Evolutionary conservation across 2,329 filamentous ascomycete genomes (phyloP).

Genomic region (Emmonsia crescens): DNA sequence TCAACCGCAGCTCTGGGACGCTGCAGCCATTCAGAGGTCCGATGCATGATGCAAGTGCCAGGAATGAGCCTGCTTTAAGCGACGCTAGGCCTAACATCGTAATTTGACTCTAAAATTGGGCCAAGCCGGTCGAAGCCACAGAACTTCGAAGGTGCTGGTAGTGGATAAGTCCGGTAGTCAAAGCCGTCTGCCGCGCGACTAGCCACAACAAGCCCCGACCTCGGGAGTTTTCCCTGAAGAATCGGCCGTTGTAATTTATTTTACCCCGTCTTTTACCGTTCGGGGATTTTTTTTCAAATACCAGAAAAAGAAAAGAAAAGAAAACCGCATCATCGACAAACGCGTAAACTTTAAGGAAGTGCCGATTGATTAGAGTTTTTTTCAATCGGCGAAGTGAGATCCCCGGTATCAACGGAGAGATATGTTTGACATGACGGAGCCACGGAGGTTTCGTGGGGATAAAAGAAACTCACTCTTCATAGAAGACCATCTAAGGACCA

Average conservation of each 20-base stretch:
- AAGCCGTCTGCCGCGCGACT: constrained; percentile 7
- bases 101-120: neutral
- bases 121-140: neutral
- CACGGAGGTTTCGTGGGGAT: too few species aligned
- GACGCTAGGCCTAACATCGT: neutral
- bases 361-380: neutral
- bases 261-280: neutral
- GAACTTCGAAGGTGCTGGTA: neutral
- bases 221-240: neutral
- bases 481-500: neutral
- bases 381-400: neutral
- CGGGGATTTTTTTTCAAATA: neutral
- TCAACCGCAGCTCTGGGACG: constrained; percentile 3
- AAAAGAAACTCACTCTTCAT: neutral
- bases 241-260: neutral
- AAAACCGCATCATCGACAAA: neutral
- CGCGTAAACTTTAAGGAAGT: neutral
- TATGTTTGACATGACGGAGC: neutral
- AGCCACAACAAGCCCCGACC: neutral
- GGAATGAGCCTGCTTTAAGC: neutral
- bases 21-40: neutral
- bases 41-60: neutral
- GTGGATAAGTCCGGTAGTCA: neutral
- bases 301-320: neutral
- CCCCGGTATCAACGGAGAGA: neutral